Conservation (phyloP, 2,329 filamentous ascomycete species). For the Chrysoporthe puriensis region DNA sequence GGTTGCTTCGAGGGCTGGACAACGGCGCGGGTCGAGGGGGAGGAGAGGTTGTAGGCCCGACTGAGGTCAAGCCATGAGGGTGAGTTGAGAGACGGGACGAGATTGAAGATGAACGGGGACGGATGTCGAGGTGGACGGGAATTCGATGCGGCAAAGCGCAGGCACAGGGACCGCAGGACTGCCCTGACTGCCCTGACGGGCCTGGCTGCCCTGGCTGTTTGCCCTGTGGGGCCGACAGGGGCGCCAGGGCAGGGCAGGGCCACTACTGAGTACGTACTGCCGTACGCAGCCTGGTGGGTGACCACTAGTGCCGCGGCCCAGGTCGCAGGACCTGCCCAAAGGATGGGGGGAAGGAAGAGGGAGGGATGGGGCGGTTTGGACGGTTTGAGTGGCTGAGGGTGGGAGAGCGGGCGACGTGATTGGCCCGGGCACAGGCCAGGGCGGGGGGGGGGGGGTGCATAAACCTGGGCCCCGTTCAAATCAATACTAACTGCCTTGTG, state of each 20-base stretch:
- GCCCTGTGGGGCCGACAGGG: background rate
- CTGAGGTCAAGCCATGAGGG: conserved; percentile 1
- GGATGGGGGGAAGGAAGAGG: conserved; percentile 8
- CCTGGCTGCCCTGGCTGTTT: too few relatives aligned
- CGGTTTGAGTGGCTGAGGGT: conserved; percentile 14
- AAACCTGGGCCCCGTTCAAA: background rate
- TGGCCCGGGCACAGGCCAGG: conserved; percentile 10
- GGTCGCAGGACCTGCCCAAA: background rate
- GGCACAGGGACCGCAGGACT: conserved; percentile 3
- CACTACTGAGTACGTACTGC: background rate
- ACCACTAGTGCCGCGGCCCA: background rate
- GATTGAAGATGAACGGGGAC: conserved; percentile 6
- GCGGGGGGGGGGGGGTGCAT: conserved; percentile 1
- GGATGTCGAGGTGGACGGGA: conserved; percentile 6
- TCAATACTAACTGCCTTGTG: background rate
- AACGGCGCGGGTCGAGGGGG: conserved; percentile 4
- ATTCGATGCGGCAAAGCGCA: background rate
- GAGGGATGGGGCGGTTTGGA: conserved; percentile 6
- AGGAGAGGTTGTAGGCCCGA: conserved; percentile 13
- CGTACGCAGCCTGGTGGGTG: background rate
- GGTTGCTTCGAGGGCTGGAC: conserved; percentile 20
- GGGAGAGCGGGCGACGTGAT: conserved; percentile 3
- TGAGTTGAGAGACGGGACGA: conserved; percentile 9
- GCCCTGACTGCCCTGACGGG: background rate
- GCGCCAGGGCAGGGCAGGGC: background rate